Evolutionary conservation across 495 filamentous ascomycete species (phyloP).

Genomic region (Lophiostoma macrostomum): DNA sequence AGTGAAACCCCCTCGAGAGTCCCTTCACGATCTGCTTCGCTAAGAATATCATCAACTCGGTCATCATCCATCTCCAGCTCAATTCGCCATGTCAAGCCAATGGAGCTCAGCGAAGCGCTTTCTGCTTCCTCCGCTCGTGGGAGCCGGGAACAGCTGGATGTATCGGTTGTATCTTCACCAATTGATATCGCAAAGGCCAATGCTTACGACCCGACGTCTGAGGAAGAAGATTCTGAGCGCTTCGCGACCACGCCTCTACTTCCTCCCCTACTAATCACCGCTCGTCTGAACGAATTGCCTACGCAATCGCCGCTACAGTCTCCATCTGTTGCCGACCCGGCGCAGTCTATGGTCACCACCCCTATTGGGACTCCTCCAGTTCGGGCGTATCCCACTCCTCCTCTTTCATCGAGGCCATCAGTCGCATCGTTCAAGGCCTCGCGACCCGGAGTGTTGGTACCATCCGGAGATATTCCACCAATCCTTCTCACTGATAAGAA

Average conservation of each 20-base stretch:
- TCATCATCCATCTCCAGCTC: constrained; percentile 68
- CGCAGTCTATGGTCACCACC: constrained; percentile 43
- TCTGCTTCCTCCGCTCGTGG: constrained; percentile 65
- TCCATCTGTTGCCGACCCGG: constrained; percentile 59
- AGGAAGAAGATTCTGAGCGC: constrained; percentile 45
- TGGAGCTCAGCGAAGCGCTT: constrained; percentile 42
- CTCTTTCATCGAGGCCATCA: constrained; percentile 76
- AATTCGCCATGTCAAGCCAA: constrained; percentile 39
- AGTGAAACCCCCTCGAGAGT: constrained; percentile 46
- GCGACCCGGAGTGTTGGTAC: constrained; percentile 45
- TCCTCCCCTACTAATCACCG: constrained; percentile 69
- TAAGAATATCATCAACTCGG: constrained; percentile 61
- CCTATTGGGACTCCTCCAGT: constrained; percentile 45
- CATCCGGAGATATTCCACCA: constrained; percentile 57
- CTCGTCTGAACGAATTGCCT: constrained; percentile 42
- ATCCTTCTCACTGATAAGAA: constrained; percentile 60
- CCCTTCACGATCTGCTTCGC: too few relatives aligned
- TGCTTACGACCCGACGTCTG: constrained; percentile 13
- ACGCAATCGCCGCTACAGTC: constrained; percentile 80
- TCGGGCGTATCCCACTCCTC: constrained; percentile 62
- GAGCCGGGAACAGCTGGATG: constrained; percentile 57
- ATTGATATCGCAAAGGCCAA: constrained; percentile 58
- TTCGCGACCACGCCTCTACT: constrained; percentile 77
- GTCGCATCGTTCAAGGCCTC: constrained; percentile 63
- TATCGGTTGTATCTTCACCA: constrained; percentile 36